Evolutionary conservation across 192 early-diverging fungal species (phyloP).

Genomic region (Helicostylum pulchrum): DNA sequence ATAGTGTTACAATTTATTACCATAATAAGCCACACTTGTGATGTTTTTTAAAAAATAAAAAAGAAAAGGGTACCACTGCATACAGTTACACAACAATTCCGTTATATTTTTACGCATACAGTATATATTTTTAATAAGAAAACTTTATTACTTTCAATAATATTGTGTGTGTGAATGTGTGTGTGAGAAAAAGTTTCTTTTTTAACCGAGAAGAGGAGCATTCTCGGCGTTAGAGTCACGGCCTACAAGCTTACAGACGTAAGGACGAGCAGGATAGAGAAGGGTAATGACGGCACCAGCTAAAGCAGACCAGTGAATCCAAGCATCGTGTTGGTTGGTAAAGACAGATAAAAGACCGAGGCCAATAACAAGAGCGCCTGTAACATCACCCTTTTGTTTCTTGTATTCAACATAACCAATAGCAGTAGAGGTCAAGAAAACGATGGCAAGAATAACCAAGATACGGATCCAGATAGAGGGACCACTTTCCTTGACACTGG

Average conservation of each 20-base stretch:
- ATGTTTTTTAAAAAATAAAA: neutral
- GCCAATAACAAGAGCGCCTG: slow-evolving; percentile 62
- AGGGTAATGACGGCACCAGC: slow-evolving; percentile 41
- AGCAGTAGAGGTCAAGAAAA: slow-evolving; percentile 53
- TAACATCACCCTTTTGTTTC: slow-evolving; percentile 54
- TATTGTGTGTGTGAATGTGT: neutral
- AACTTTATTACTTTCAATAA: neutral
- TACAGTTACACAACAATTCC: neutral
- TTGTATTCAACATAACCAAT: slow-evolving; percentile 61
- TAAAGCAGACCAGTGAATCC: slow-evolving; percentile 50
- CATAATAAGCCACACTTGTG: no score
- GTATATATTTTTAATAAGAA: neutral
- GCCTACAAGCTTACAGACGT: slow-evolving; percentile 32
- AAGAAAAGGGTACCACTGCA: neutral
- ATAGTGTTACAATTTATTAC: no score
- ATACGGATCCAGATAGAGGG: slow-evolving; percentile 46
- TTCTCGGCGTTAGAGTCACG: slow-evolving; percentile 33
- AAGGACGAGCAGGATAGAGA: slow-evolving; percentile 42
- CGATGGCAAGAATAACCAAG: slow-evolving; percentile 47
- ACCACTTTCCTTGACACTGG: slow-evolving; percentile 29
- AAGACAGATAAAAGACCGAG: slow-evolving; percentile 52
- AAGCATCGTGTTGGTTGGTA: slow-evolving; percentile 39
- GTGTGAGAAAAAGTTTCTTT: no score
- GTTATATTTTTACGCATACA: neutral
- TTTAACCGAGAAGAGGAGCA: slow-evolving; percentile 53